Base-by-base conservation (phyloP, 768 basidiomycete species). In the Pleurotus citrinopileatus region DNA sequence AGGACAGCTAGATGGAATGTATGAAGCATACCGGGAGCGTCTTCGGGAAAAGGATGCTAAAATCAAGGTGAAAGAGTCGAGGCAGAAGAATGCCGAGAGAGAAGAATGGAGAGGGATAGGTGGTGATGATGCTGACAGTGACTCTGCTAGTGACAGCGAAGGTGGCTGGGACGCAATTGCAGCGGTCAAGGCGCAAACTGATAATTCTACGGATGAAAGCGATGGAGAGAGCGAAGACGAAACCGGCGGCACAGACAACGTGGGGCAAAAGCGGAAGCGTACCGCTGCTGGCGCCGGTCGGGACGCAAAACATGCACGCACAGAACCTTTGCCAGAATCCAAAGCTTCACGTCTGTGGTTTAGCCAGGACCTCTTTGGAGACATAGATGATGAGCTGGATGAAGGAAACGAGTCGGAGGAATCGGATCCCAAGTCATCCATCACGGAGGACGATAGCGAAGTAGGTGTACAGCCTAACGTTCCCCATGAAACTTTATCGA, bases 301-400 rank as follows among this genome's bases (percentile, higher is more conserved):
- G 64, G 32, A 66, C 65, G 38, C 69, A 29, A 87, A 87, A 66
- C 81, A 80, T 47, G 66, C 70, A 17, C 78, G 80, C 37, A 70
- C 89, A 12, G 64, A 83, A 32, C 75, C 78, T 2, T 73, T 77
- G 27, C 72, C 82, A 28, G 73, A 74, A 19, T 29, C 70, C 74
- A 0, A 65, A 69, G 56, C 85, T 42, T 82, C 94, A 2, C 80
- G 87, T 61, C 67, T 98, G n/a, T 99, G 97, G 97, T 99, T 98
- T 71, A 87, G 89, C 59, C 96, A 97, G 69, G 88, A 89, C 47
- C 70, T 97, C 40, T 99, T 99, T 76, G 79, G 83, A 46, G 87
- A 80, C 20, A 67, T 82, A 5, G 82, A 79, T 38, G 73, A 70
- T 27, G 65, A 65, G 8, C 67, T 67, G 13, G 64, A 20, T 4